phyloP scores from a whole-genome alignment of 805 yeast species.

The Kluyveromyces dobzhanskii region DNA sequence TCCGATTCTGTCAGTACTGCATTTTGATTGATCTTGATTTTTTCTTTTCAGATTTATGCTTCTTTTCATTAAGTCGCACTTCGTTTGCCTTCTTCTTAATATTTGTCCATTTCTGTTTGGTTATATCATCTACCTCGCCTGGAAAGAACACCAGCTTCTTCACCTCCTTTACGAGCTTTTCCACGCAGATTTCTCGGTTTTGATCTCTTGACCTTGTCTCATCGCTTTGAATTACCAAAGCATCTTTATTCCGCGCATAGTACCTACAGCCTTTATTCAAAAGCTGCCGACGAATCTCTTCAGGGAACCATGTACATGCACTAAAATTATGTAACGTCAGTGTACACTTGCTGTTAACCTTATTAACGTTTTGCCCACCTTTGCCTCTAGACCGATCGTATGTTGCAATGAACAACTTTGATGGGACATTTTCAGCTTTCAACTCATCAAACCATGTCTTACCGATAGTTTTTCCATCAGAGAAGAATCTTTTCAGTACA shows the following conservation, averaged over 20 bases:
- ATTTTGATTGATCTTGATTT: constrained; percentile 19
- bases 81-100: constrained; percentile 29
- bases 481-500: not conserved
- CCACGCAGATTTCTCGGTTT: constrained; percentile 51
- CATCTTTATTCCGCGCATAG: constrained; percentile 43
- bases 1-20: not conserved
- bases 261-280: constrained; percentile 37
- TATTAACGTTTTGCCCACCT: constrained; percentile 84
- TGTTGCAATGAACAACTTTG: constrained; percentile 13
- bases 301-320: constrained; percentile 52
- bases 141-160: constrained; percentile 39
- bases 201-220: constrained; percentile 46
- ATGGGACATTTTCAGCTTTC: constrained; percentile 30
- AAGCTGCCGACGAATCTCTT: constrained; percentile 37
- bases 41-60: constrained; percentile 32
- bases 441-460: constrained; percentile 34
- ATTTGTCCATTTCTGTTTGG: constrained; percentile 43
- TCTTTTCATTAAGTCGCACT: constrained; percentile 31
- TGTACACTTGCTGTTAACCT: constrained; percentile 54
- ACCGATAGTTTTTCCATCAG: constrained; percentile 5
- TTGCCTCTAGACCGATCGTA: constrained; percentile 63
- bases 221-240: constrained; percentile 55
- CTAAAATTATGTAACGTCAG: constrained; percentile 42
- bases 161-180: constrained; percentile 49
- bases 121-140: constrained; percentile 38